Evolutionary conservation across 371 early-diverging fungal genomes (phyloP).

Genomic region (Mucor irregularis): DNA sequence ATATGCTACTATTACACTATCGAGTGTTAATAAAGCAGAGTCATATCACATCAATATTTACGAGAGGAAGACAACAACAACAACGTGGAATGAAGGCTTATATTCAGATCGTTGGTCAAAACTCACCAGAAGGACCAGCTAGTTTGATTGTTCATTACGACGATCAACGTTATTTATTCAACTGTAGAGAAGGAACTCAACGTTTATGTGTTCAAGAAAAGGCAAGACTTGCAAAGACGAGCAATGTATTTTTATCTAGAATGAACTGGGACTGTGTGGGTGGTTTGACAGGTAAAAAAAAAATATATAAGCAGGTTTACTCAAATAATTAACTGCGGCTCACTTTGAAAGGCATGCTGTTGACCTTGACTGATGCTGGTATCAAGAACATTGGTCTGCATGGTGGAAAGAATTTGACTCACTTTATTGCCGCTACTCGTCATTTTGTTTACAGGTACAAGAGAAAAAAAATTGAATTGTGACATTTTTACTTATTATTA

Average conservation of each 20-base stretch:
- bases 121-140: constrained; percentile 70
- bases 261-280: constrained; percentile 83
- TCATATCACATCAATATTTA: too few relatives aligned
- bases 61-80: not conserved
- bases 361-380: constrained; percentile 87
- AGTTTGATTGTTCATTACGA: constrained; percentile 82
- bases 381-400: constrained; percentile 56
- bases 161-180: constrained; percentile 86
- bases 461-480: not conserved
- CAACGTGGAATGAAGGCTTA: constrained; percentile 72
- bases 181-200: constrained; percentile 94
- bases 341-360: constrained; percentile 85
- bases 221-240: constrained; percentile 65
- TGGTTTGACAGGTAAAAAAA: constrained; percentile 91
- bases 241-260: constrained; percentile 79
- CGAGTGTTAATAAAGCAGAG: constrained; percentile 4
- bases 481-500: not conserved
- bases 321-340: too few relatives aligned
- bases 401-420: constrained; percentile 79
- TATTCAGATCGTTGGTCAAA: constrained; percentile 76
- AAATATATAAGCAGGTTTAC: too few relatives aligned
- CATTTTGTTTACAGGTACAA: constrained; percentile 65
- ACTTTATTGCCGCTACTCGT: constrained; percentile 80
- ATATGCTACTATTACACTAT: constrained; percentile 6
- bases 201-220: constrained; percentile 80